Base-by-base conservation (phyloP, 164 flowering plant genomes). In the Chloranthus sessilifolius region DNA sequence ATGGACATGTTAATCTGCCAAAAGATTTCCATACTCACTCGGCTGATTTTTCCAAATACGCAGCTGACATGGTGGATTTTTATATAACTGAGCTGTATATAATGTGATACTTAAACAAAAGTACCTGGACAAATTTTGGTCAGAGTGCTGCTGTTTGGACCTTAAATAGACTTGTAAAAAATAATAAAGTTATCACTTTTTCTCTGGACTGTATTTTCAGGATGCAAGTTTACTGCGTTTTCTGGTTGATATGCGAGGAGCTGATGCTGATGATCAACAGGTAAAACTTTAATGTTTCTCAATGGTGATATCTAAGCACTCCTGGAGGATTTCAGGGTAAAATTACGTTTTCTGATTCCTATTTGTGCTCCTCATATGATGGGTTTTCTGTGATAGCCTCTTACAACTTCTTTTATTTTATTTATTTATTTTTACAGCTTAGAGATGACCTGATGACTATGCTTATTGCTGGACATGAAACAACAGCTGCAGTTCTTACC, bases 381-480 rank as follows among this genome's bases (percentile, higher is more conserved):
- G 35, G 31, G 41, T 46, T 44, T 24, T 34, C 7, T 23, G 3
- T 37, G 9, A 22, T 40, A 12, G 38, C 25, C 15, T 25, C 31
- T 19, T 22, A 20, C 19, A 7, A 44, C 26, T 25, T 21, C 12
- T 40, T 56, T 6, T n/a, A 7, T 10, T 48, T 36, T 11, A 53
- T 21, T 44, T n/a, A 25, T 10, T 1, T 44, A 27, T 38, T 17
- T 67, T 39, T 20, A 59, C 85, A 92, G 99, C 82, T 92, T 39
- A 76, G 99, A 52, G 99, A 92, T 71, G 99, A 88, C 62, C 66
- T 92, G 56, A 92, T 92, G 96, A 88, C 99, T 16, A 85, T 92
- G 99, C 94, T 92, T 56, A 82, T 92, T 65, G 99, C 99, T 67
- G 96, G 99, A 45, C 99, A 92, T 78, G 99, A 92, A 74, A 92